Percentiles rank a stretch among this genome's conserved stretches.
These are phyloP conservation scores for Aspergillus ustus DNA, from an alignment of 2,329 filamentous ascomycete genomes.

Conservation along the genomic window DNA sequence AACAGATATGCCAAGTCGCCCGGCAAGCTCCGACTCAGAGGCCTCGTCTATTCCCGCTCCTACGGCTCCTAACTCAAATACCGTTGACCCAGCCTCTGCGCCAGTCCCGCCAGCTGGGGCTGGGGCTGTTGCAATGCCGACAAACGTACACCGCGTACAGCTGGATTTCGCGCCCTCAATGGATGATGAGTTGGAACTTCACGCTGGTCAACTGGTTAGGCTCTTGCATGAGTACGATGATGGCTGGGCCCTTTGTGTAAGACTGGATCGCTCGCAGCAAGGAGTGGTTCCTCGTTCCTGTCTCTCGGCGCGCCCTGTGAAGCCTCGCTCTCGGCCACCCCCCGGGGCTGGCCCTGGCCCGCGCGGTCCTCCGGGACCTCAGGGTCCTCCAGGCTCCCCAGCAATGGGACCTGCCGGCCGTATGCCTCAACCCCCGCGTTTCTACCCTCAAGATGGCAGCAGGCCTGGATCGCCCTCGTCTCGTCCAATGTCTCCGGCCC, in stretches of 20 bases:
- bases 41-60: constrained; percentile 28
- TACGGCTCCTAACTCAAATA: constrained; percentile 31
- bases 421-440: constrained; percentile 37
- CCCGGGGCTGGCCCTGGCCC: constrained; percentile 36
- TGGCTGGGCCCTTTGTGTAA: constrained; percentile 94
- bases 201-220: constrained; percentile 80
- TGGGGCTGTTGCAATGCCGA: constrained; percentile 52
- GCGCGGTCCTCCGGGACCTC: constrained; percentile 36
- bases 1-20: constrained; percentile 27
- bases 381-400: constrained; percentile 38
- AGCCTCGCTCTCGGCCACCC: constrained; percentile 67
- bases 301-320: constrained; percentile 87
- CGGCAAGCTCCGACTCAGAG: constrained; percentile 28
- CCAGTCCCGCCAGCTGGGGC: constrained; percentile 21
- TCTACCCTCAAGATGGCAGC: constrained; percentile 37
- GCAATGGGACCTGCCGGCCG: constrained; percentile 36
- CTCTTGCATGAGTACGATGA: constrained; percentile 97
- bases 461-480: constrained; percentile 25
- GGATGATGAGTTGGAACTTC: constrained; percentile 86
- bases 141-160: constrained; percentile 87
- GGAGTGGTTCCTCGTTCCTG: constrained; percentile 94
- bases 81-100: constrained; percentile 22
- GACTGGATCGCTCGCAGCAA: constrained; percentile 86
- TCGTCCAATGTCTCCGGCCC: constrained; percentile 45
- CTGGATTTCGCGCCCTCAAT: constrained; percentile 92